phyloP scores from a whole-genome alignment of 2,329 filamentous ascomycete genomes.

The Knufia petricola region DNA sequence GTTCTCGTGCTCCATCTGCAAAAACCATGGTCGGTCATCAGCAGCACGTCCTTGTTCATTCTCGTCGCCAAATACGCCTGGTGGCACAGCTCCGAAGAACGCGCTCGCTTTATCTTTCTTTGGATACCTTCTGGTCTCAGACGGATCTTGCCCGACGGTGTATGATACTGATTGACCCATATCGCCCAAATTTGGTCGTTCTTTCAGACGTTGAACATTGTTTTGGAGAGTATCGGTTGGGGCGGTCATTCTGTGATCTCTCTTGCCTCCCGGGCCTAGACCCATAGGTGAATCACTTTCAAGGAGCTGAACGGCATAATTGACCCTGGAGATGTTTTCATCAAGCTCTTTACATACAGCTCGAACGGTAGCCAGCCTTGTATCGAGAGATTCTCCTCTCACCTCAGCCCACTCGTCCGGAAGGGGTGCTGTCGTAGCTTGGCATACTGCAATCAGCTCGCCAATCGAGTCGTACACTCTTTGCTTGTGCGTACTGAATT shows the following conservation, averaged over 20 bases:
- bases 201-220: constrained; percentile 42
- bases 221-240: constrained; percentile 41
- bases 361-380: constrained; percentile 70
- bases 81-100: constrained; percentile 39
- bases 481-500: constrained; percentile 87
- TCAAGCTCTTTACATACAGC: constrained; percentile 71
- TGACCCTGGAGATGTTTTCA: constrained; percentile 75
- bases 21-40: constrained; percentile 73
- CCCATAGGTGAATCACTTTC: constrained; percentile 46
- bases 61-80: constrained; percentile 24
- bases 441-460: constrained; percentile 77
- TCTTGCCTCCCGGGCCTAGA: constrained; percentile 48
- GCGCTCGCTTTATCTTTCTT: constrained; percentile 37
- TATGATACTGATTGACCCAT: constrained; percentile 39
- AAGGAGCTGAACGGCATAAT: constrained; percentile 76
- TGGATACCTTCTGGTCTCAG: constrained; percentile 30
- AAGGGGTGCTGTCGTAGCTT: constrained; percentile 81
- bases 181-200: constrained; percentile 30
- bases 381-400: constrained; percentile 81
- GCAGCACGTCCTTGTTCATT: constrained; percentile 38
- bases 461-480: constrained; percentile 87
- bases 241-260: constrained; percentile 33
- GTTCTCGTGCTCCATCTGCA: constrained; percentile 76
- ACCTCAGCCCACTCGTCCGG: constrained; percentile 93
- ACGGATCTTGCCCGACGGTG: constrained; percentile 27